A percentile compares a stretch with the other conserved stretches of the same genome.
Conservation (phyloP, 768 basidiomycete species). For the Leucocoprinus leucothites region DNA sequence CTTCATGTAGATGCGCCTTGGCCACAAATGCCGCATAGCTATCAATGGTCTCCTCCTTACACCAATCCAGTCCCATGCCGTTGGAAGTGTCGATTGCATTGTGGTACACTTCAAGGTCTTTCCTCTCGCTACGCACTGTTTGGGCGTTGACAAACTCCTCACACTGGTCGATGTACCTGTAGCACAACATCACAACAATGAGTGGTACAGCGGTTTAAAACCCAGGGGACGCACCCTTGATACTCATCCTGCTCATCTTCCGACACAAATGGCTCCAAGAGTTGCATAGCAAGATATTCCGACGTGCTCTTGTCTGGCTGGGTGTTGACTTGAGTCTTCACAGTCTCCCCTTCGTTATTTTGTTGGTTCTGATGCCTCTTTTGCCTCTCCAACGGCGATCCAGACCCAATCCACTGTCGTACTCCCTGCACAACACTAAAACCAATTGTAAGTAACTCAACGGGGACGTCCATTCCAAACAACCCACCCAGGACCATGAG, state of each 20-base stretch:
- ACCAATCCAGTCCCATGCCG: constrained; percentile 35
- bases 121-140: constrained; percentile 48
- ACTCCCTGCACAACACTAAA: constrained; percentile 75
- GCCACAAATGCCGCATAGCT: constrained; percentile 40
- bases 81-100: constrained; percentile 47
- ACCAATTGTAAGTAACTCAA: neutral
- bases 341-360: constrained; percentile 30
- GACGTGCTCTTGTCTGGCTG: constrained; percentile 48
- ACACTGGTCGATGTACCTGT: constrained; percentile 73
- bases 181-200: neutral
- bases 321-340: constrained; percentile 24
- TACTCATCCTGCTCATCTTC: constrained; percentile 70
- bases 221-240: constrained; percentile 46
- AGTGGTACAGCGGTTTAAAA: neutral
- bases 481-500: constrained; percentile 5
- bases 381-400: constrained; percentile 34
- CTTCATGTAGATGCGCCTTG: constrained; percentile 52
- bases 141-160: constrained; percentile 61
- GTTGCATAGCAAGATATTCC: constrained; percentile 51
- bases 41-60: constrained; percentile 39
- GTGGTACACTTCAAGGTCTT: constrained; percentile 56
- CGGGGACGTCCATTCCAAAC: neutral
- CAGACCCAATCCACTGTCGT: constrained; percentile 70
- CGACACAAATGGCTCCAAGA: constrained; percentile 62
- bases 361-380: constrained; percentile 38